Evolutionary conservation across 1,284 basidiomycete species (phyloP).

Genomic region (Cutaneotrichosporon cyanovorans): DNA sequence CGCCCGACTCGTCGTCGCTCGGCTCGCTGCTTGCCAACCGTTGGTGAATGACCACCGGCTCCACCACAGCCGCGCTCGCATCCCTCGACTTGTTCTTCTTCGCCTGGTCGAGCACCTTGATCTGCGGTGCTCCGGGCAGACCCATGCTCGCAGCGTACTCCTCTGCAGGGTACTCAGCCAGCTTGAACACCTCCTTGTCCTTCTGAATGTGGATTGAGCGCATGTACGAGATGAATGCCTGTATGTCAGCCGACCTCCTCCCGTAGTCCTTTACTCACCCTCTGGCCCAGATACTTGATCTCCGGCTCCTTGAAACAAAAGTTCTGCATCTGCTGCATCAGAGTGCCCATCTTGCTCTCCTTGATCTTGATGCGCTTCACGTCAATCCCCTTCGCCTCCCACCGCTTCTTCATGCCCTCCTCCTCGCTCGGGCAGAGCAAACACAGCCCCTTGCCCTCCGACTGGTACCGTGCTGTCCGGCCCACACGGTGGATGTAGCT

Average conservation of each 20-base stretch:
- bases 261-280: slow-evolving; percentile 59
- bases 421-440: slow-evolving; percentile 86
- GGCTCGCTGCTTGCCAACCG: slow-evolving; percentile 19
- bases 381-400: slow-evolving; percentile 67
- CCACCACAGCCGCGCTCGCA: slow-evolving; percentile 19
- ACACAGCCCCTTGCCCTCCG: slow-evolving; percentile 77
- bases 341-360: slow-evolving; percentile 72
- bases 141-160: slow-evolving; percentile 84
- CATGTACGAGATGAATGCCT: slow-evolving; percentile 96
- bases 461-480: slow-evolving; percentile 87
- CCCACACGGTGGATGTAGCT: slow-evolving; percentile 98
- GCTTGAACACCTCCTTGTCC: slow-evolving; percentile 86
- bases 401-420: slow-evolving; percentile 69
- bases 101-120: slow-evolving; percentile 61
- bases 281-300: slow-evolving; percentile 92
- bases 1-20: slow-evolving; percentile 16
- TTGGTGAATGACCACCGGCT: slow-evolving; percentile 13
- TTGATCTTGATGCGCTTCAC: slow-evolving; percentile 83
- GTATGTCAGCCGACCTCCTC: slow-evolving; percentile 2
- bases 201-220: slow-evolving; percentile 89
- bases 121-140: slow-evolving; percentile 88
- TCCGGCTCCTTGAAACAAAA: slow-evolving; percentile 93
- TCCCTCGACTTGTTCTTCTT: slow-evolving; percentile 31
- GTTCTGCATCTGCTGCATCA: slow-evolving; percentile 83
- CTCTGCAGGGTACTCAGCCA: slow-evolving; percentile 73